Evolutionary conservation across 371 early-diverging fungal species (phyloP), one percentile per base, ranked within the genome.

Genomic region (Zopfochytrium polystomum): DNA sequence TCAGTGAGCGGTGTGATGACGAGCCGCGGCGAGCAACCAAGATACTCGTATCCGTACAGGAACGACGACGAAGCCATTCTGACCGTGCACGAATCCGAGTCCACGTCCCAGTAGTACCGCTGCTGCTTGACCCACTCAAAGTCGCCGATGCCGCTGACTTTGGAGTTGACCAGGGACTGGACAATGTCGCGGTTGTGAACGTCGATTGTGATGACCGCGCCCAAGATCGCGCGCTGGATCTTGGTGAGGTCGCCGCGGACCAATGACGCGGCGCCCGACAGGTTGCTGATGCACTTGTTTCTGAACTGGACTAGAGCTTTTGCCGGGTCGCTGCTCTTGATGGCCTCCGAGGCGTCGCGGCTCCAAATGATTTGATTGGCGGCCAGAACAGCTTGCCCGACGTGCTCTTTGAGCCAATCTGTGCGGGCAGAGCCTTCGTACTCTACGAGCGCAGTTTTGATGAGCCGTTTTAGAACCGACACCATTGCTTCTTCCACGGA

Each of bases 1-100:
- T 77, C 77, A 22, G 77, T 77, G 11, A 77, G 60, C 3, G 77
- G 77, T 2, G 77, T 77, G 26, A 77, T 74, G 31, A 77, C 77
- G 13, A 77, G 50, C 25, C 77, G 64, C 15, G 77, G 72, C 11
- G 74, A 74, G 53, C 74, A 74, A 2, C 77, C 77, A 3, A 77
- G 65, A 48, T 77, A 77, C 47, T 77, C 77, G 60, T 77, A 77
- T 22, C 77, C 77, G 57, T 77, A 77, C 13, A 67, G 62, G 57
- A 77, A 77, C 2, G 66, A 66, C 1, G 77, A 71, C 9, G 65
- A 67, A 4, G 72, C 70, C 74, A 74, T 74, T 53, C 71, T 68
- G 18, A 77, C 70, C n/a, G 68, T 63, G 54, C 74, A 74, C 13
- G 70, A 65, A 50, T 77, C 77, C 11, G 68, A 51, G 9, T 77